phyloP scores from a whole-genome alignment of 305 asterid genomes.

The Solanum hybrid region DNA sequence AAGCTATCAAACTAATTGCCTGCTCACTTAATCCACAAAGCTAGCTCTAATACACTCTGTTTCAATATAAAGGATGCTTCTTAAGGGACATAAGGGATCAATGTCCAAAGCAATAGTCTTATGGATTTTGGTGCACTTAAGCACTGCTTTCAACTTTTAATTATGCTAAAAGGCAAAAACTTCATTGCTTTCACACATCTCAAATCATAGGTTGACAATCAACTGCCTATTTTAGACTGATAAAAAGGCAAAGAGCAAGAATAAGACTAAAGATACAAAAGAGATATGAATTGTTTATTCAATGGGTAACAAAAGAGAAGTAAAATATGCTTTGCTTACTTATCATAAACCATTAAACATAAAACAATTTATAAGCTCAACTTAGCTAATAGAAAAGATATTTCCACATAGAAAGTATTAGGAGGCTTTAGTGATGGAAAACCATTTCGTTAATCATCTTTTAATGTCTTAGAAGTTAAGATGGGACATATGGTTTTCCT shows the following conservation, averaged over 20 bases:
- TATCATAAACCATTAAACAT: not conserved
- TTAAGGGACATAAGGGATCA: not conserved
- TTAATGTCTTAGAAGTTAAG: not conserved
- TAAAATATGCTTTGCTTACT: not conserved
- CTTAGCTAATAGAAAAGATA: not conserved
- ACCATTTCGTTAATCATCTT: not conserved
- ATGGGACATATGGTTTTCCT: not conserved
- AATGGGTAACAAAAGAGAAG: not conserved
- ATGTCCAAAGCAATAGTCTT: not conserved
- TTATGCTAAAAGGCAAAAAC: not conserved
- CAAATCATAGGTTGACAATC: not conserved
- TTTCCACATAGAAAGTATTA: not conserved
- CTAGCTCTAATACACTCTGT: not conserved
- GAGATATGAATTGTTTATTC: not conserved
- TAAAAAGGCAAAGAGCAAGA: not conserved
- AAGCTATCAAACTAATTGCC: not conserved
- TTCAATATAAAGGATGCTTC: not conserved
- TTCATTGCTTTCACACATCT: not conserved
- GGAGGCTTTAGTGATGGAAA: not conserved
- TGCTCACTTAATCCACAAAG: not conserved
- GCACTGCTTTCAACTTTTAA: not conserved
- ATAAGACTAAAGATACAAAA: not conserved
- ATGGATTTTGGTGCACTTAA: not conserved
- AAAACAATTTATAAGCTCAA: not conserved
- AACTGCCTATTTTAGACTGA: not conserved